Conservation (phyloP, 2,329 filamentous ascomycete species). For the Colletotrichum acutatum region DNA sequence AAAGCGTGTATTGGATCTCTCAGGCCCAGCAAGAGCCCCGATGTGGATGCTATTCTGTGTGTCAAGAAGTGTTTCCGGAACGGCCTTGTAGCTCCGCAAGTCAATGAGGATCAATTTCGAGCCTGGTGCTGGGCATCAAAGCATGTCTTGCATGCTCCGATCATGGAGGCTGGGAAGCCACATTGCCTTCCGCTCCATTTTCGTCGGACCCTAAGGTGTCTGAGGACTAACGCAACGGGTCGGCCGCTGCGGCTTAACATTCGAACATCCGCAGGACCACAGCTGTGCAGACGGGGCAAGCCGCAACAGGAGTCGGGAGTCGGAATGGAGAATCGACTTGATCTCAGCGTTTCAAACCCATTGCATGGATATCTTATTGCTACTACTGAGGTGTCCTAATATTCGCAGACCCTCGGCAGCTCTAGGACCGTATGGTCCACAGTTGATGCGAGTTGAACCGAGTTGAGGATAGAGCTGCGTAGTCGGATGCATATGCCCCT, state of each 20-base stretch:
- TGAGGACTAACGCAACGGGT: neutral
- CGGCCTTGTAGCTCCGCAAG: constrained; percentile 7
- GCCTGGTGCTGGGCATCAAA: constrained; percentile 13
- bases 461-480: constrained; percentile 28
- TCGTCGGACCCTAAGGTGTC: constrained; percentile 23
- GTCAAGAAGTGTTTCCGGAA: constrained; percentile 13
- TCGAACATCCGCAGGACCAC: constrained; percentile 1
- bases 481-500: constrained; percentile 26
- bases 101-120: neutral
- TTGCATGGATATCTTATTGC: neutral
- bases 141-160: constrained; percentile 30
- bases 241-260: constrained; percentile 16
- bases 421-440: constrained; percentile 17
- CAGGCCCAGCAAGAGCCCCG: neutral
- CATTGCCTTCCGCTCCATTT: constrained; percentile 33
- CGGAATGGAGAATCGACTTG: constrained; percentile 4
- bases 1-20: neutral
- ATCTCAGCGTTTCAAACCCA: constrained; percentile 11
- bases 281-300: constrained; percentile 2
- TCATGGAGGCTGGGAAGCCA: constrained; percentile 30
- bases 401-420: constrained; percentile 1
- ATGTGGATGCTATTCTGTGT: constrained; percentile 1
- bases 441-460: constrained; percentile 22
- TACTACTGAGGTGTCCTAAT: neutral
- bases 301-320: constrained; percentile 7